Conservation (phyloP, 768 basidiomycete species). For the Boletus sp. region DNA sequence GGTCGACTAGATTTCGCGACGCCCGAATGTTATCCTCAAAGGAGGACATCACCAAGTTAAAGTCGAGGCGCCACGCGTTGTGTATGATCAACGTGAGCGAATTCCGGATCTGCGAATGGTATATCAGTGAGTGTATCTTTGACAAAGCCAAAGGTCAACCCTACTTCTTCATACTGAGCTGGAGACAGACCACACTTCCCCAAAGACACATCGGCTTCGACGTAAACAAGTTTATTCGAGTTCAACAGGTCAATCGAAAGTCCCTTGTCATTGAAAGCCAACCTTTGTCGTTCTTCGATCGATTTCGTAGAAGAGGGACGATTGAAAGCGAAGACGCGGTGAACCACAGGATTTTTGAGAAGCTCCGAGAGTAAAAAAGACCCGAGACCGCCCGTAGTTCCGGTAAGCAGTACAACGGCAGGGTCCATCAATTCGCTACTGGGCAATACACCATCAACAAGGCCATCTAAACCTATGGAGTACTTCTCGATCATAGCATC, state of each 20-base stretch:
- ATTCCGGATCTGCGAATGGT: conserved; percentile 26
- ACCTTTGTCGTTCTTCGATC: conserved; percentile 26
- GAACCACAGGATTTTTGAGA: conserved; percentile 20
- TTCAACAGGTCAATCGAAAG: no score
- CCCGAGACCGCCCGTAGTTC: conserved; percentile 41
- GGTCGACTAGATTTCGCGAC: conserved; percentile 35
- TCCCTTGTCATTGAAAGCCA: not conserved
- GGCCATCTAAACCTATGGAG: no score
- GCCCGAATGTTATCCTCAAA: conserved; percentile 42
- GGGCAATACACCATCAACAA: no score
- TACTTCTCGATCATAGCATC: conserved; percentile 13
- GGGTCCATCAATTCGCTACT: not conserved
- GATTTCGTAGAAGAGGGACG: not conserved
- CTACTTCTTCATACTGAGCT: no score
- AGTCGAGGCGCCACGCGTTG: conserved; percentile 46
- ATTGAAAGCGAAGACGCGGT: conserved; percentile 12
- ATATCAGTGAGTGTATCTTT: no score
- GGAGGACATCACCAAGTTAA: conserved; percentile 40
- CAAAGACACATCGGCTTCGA: no score
- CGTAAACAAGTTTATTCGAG: no score
- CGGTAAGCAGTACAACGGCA: conserved; percentile 37
- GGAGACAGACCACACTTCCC: no score
- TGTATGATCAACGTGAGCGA: conserved; percentile 40
- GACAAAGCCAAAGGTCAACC: no score
- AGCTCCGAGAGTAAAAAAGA: conserved; percentile 34